Conservation (phyloP, 495 filamentous ascomycete genomes). For the Penicillium ochrochloron region DNA sequence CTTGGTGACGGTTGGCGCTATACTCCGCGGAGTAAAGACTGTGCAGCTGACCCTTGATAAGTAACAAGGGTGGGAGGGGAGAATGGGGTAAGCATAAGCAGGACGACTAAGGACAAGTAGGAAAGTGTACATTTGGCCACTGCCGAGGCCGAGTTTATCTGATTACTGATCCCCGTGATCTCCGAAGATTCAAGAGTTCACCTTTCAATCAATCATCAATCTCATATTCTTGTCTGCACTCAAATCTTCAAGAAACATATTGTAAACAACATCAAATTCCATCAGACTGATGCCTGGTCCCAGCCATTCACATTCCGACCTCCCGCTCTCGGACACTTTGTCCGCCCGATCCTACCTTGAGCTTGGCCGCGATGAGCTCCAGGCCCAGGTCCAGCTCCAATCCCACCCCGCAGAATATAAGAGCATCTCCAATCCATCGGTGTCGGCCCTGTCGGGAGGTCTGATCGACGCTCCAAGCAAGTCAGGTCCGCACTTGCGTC, state of each 20-base stretch:
- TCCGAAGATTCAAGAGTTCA: not conserved
- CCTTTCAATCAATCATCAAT: not conserved
- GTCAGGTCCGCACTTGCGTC: conserved; percentile 20
- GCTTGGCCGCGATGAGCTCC: not conserved
- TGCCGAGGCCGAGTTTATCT: conserved; percentile 6
- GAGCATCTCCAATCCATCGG: not conserved
- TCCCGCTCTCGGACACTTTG: conserved; percentile 10
- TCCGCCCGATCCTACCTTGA: conserved; percentile 30
- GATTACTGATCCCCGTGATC: not conserved
- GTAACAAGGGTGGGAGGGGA: not conserved
- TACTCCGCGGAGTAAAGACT: not conserved
- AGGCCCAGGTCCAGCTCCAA: not conserved
- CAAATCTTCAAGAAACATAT: not conserved
- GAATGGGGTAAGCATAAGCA: not conserved
- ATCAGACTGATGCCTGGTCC: conserved; percentile 9
- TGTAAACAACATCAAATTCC: not conserved
- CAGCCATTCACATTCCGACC: conserved; percentile 10
- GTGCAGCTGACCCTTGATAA: conserved; percentile 1
- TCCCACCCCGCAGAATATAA: not conserved
- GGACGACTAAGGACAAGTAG: too few relatives aligned
- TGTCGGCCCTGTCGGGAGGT: not conserved
- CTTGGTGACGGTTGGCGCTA: not conserved
- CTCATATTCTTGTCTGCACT: not conserved
- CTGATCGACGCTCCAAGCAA: conserved; percentile 8
- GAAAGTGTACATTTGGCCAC: not conserved